Evolutionary conservation across 1,139 yeast species (phyloP), one percentile per base, ranked within the genome.

Genomic region (Kurtzmaniella quercitrusa): DNA sequence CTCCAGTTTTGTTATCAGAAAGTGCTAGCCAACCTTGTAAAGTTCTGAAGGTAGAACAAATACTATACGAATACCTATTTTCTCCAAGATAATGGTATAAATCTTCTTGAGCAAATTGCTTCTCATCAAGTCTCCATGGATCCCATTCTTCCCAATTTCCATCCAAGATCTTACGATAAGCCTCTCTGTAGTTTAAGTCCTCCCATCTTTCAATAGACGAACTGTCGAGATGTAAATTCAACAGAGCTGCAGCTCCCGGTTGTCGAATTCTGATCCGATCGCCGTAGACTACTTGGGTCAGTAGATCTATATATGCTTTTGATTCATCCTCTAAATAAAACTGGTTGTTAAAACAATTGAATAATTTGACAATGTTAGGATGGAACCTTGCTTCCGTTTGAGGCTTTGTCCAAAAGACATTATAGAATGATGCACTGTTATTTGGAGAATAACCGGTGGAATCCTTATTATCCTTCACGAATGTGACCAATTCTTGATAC

Each of bases 201-300:
- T 68, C 71, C 74, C 74, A 68, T 37, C 73, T 50, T 45, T 67
- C 73, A 25, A 66, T 51, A 2, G 68, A 59, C 11, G 71, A 67
- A n/a, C 65, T 61, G 44, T 68, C 74, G 12, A 58, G 50, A 43
- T 68, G 73, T 12, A 62, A 60, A 7, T 60, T 63, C 34, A 67
- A 56, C 1, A 65, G 46, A 33, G 56, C 50, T 18, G 48, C 48
- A 21, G 54, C 59, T 9, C 72, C 71, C 1, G 72, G 67, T 3
- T 52, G 52, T 33, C 73, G 52, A 41, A 68, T 61, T 41, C 73
- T 53, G 43, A 60, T 42, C 42, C 60, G 41, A 45, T 56, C 63
- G 6, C 60, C 60, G 42, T 60, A 60, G 25, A 53, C 51, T 18
- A 60, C 48, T 34, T 59, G 55, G 1, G 54, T 50, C 23, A 53